Percentiles rank a stretch among this genome's conserved stretches.
Conservation (phyloP, 2,329 filamentous ascomycete species). For the Aciculosporium take region DNA sequence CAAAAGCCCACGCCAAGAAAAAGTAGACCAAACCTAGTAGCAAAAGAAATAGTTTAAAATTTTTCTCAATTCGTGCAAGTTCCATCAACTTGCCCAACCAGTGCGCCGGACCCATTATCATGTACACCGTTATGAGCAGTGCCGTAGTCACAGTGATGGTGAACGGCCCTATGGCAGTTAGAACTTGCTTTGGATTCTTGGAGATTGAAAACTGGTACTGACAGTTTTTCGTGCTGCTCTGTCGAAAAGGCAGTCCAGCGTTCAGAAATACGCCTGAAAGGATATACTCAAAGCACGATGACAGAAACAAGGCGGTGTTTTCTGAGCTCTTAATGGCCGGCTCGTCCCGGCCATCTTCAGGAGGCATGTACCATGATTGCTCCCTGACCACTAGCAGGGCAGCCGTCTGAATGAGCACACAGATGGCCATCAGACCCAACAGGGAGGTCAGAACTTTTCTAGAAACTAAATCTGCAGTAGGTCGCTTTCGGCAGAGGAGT, state of each 20-base stretch:
- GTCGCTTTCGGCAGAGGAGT: slow-evolving; percentile 65
- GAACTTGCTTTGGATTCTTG: background rate
- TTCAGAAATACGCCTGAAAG: slow-evolving; percentile 78
- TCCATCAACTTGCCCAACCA: slow-evolving; percentile 70
- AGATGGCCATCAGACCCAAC: slow-evolving; percentile 75
- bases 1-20: slow-evolving; percentile 51
- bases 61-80: slow-evolving; percentile 58
- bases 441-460: slow-evolving; percentile 83
- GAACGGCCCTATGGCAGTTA: slow-evolving; percentile 53
- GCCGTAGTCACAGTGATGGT: slow-evolving; percentile 59
- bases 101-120: slow-evolving; percentile 60
- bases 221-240: slow-evolving; percentile 68
- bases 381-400: slow-evolving; percentile 60
- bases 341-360: slow-evolving; percentile 60
- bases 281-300: slow-evolving; percentile 92
- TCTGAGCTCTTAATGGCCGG: slow-evolving; percentile 84
- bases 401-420: slow-evolving; percentile 60
- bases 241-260: slow-evolving; percentile 81
- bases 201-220: slow-evolving; percentile 21
- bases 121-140: slow-evolving; percentile 56
- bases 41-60: slow-evolving; percentile 62
- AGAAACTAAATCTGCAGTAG: slow-evolving; percentile 82
- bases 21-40: slow-evolving; percentile 57
- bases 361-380: slow-evolving; percentile 79
- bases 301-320: slow-evolving; percentile 79